Evolutionary conservation across 495 filamentous ascomycete genomes (phyloP), one percentile per base, ranked within the genome.

Genomic region (Penicillium herquei): DNA sequence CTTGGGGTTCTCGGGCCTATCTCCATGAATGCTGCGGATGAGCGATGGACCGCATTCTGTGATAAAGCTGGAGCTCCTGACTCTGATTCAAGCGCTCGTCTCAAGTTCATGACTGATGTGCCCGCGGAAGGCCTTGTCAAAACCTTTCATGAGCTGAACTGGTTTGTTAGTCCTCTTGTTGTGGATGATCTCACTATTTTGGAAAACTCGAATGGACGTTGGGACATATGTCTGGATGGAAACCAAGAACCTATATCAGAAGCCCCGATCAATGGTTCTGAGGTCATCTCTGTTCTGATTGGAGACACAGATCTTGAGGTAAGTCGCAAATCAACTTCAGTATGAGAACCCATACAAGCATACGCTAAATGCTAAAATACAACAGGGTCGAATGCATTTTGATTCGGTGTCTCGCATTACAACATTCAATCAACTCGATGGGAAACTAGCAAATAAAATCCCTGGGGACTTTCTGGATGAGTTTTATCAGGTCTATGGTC

Each of bases 281-380:
- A 26, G 7, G 17, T 21, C 17, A 44, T 44, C 26, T 17, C 41
- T 13, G 16, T 44, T 12, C 41, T 44, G 6, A 44, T 44, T 44
- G 41, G 41, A 44, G 41, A 44, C 13, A 44, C 41, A 21, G 41
- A 44, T 11, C 41, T 44, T 21, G 41, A 44, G 41, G 41, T 44
- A 26, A 44, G 41, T 42, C 6, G 1, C 3, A n/a, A n/a, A n/a
- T n/a, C n/a, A 16, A 7, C 14, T 18, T 17, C 37, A 39, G 37
- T 12, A 39, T 39, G 6, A 39, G 6, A 13, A 39, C 7, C 37
- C 4, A 12, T 39, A 1, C 13, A 14, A 13, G 13, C 18, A 12
- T 44, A 7, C 6, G n/a, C n/a, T n/a, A n/a, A n/a, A 44, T 44
- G 41, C 18, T 12, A 13, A 42, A 39, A 1, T n/a, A 17, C 16